Evolutionary conservation across 129 eudicot species (phyloP), one percentile per base, ranked within the genome.

Genomic region (Smallanthus sonchifolius): DNA sequence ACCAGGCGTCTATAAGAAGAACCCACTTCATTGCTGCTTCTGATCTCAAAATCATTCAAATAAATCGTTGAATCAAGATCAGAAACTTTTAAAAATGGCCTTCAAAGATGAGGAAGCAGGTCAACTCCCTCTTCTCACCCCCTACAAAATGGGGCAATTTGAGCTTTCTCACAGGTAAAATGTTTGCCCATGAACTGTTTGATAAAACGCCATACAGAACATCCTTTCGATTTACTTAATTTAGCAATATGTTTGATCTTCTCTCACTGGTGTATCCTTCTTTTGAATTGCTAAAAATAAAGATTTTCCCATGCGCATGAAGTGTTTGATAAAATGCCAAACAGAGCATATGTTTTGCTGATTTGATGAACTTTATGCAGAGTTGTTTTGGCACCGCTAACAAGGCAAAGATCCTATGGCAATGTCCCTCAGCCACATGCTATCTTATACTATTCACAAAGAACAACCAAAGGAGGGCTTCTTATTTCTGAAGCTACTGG

Each of bases 161-260:
- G 76, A 84, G 68, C 81, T 84, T 44, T 84, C 88, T 70, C 88
- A 84, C 75, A 84, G 88, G 88, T 84, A 19, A 35, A 5, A 14
- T 16, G 10, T 39, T 71, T 36, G 10, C 35, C 16, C 42, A 51
- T 17, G 7, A 13, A 30, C 15, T 38, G 45, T 9, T 28, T 2
- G 13, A 8, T 52, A 10, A 8, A 28, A 6, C 14, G 45, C 34
- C 47, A 16, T 16, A 30, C 45, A 35, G 9, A 15, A 6, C 2
- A 36, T 17, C 64, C 24, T 15, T 10, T 57, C 8, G 2, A 59
- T 4, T 3, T 14, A 10, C 1, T 7, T 30, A 5, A 35, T 48
- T 75, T 64, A 0, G 19, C 7, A n/a, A 11, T 10, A 8, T 35
- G 42, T 38, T 38, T 4, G 30, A 24, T 24, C 30, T 24, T 24